These are phyloP conservation scores for Diaporthe caulivora DNA, from an alignment of 2,329 filamentous ascomycete species.

Conservation along the genomic window DNA sequence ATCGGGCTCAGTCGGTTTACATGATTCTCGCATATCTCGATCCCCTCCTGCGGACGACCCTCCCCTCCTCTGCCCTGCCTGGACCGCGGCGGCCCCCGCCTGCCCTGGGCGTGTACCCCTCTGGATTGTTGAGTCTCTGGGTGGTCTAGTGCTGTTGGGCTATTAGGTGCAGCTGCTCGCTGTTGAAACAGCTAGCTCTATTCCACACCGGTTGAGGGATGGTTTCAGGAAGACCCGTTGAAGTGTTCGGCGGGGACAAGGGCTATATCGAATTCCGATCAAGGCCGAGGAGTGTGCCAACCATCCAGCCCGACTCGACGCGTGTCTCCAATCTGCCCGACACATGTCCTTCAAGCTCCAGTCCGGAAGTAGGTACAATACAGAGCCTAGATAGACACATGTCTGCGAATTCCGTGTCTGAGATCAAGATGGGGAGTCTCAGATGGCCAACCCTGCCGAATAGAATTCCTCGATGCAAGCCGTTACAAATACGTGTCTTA, in stretches of 20 bases:
- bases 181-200: neutral
- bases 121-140: conserved; percentile 19
- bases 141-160: neutral
- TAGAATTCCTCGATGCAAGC: neutral
- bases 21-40: conserved; percentile 8
- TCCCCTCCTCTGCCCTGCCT: neutral
- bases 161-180: neutral
- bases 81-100: conserved; percentile 23
- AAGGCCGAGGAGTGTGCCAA: neutral
- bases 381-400: neutral
- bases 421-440: conserved; percentile 21
- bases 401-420: conserved; percentile 22
- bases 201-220: neutral
- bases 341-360: neutral
- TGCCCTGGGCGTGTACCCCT: neutral
- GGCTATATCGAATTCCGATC: neutral
- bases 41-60: neutral
- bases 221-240: conserved; percentile 13
- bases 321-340: neutral
- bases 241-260: neutral
- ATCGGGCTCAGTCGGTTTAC: conserved; percentile 2
- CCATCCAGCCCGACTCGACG: neutral
- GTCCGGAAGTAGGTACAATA: conserved; percentile 3
- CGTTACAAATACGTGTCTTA: conserved; percentile 18
- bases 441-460: neutral